Base-by-base conservation (phyloP, 2,329 filamentous ascomycete genomes). In the Sporothrix curviconia region DNA sequence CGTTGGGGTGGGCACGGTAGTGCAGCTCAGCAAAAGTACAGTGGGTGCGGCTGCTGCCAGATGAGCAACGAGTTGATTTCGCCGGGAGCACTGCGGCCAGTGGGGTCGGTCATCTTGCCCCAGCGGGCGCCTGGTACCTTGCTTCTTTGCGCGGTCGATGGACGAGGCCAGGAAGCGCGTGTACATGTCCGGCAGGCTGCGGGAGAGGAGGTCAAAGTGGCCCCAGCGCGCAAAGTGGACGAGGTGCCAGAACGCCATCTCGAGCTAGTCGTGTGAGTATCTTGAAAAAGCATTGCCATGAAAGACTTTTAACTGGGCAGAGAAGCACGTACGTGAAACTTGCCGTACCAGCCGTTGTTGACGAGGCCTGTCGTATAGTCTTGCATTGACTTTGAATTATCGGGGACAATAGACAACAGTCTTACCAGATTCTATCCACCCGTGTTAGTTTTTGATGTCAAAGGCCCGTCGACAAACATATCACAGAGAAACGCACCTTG, bases 21-120 rank as follows among this genome's bases (percentile, higher is more conserved):
- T 81, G 77, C 17, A 77, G 68, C 65, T 83, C 80, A 0, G 81
- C 82, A 63, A 84, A 81, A n/a, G 64, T 80, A 81, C 72, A 84
- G 78, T 0, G 78, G 73, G 64, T 85, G 82, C 7, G 80, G 81
- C 63, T 84, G 82, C 62, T 85, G 82, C 82, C 82, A 85, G 57
- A 84, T 79, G 3, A 85, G 69, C 1, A 85, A 69, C 9, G 76
- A 77, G 65, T 85, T 85, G 65, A 84, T 84, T 61, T 81, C 78
- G 2, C 82, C 82, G 1, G 82, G 81, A 1, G 80, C 78, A 47
- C 75, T 79, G 11, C 77, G 71, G 25, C 80, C 79, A 0, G 74
- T 76, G 0, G 79, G 78, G 64, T 83, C 80, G 9, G 75, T 80
- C 80, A 83, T 83, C 64, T 84, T 81, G 52, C 64, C 77, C 77